Evolutionary conservation across 192 early-diverging fungal species (phyloP).

Genomic region (Gigaspora rosea): DNA sequence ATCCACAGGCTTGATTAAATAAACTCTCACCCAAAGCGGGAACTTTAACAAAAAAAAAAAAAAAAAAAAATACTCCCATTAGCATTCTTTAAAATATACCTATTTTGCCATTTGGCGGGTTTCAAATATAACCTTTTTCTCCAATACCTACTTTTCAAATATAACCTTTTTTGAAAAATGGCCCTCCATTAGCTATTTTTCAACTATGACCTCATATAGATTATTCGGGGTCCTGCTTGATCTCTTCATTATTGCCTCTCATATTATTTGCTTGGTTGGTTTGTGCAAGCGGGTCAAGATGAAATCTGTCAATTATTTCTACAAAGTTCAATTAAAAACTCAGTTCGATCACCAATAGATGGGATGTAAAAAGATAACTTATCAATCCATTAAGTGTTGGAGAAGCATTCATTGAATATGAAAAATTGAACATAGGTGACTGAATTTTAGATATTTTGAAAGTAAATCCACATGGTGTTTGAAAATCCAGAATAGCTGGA

Average conservation of each 20-base stretch:
- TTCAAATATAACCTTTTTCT: too few species aligned
- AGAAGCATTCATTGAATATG: slow-evolving; percentile 70
- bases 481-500: slow-evolving; percentile 77
- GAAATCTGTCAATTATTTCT: slow-evolving; percentile 55
- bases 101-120: too few species aligned
- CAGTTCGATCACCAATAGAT: slow-evolving; percentile 60
- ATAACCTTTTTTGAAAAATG: too few species aligned
- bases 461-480: slow-evolving; percentile 71
- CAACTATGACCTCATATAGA: too few species aligned
- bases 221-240: too few species aligned
- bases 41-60: too few species aligned
- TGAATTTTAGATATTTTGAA: slow-evolving; percentile 75
- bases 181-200: too few species aligned
- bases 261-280: not conserved
- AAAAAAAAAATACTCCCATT: too few species aligned
- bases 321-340: slow-evolving; percentile 52
- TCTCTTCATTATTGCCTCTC: not conserved
- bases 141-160: too few species aligned
- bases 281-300: slow-evolving; percentile 39
- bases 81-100: too few species aligned
- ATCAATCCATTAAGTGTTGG: slow-evolving; percentile 61
- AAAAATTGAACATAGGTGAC: slow-evolving; percentile 73
- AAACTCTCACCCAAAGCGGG: too few species aligned
- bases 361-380: slow-evolving; percentile 82
- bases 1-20: too few species aligned